Base-by-base conservation (phyloP, 768 basidiomycete species). In the Suillus fuscotomentosus region DNA sequence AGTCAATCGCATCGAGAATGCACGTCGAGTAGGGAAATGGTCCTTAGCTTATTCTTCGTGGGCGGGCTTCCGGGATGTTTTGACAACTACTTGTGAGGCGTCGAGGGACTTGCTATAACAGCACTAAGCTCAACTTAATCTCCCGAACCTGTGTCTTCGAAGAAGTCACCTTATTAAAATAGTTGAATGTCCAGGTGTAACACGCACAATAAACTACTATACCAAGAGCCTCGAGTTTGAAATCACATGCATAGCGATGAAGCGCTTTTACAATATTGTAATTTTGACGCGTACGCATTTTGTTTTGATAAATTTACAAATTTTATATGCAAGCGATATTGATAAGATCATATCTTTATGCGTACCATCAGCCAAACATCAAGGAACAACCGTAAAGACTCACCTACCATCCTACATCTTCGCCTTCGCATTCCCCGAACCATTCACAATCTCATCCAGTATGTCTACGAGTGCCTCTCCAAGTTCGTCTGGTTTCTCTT, bases 401-500 rank as follows among this genome's bases (percentile, higher is more conserved):
- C 7, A 24, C 38, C 22, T 57, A 3, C 4, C 3, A 27, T 41
- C 15, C 38, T 57, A 57, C 56, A 57, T 41, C 56, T 27, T 57
- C 14, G 56, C 56, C 38, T 39, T 39, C 15, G 38, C 10, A 5
- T 41, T 41, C 38, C 24, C 56, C 8, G 9, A 24, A 39, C 22
- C 38, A 27, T 24, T 39, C 38, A 20, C 15, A 14, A 57, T 57
- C 39, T 24, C 3, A 22, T 60, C 42, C 24, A 76, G 65, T 14
- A 76, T 65, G 14, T 76, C 70, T n/a, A 70, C 64, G 10, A 76
- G 61, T 51, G 60, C 62, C 54, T 75, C 70, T 3, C 67, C 74
- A 5, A 75, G 66, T 34, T 1, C 67, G 10, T 76, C 74, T 7
- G 74, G 74, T 64, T 75, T 70, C 54, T 76, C 34, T 22, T 75